Evolutionary conservation across 345 rosid genomes (phyloP).

Genomic region (Eucalyptus brandiana): DNA sequence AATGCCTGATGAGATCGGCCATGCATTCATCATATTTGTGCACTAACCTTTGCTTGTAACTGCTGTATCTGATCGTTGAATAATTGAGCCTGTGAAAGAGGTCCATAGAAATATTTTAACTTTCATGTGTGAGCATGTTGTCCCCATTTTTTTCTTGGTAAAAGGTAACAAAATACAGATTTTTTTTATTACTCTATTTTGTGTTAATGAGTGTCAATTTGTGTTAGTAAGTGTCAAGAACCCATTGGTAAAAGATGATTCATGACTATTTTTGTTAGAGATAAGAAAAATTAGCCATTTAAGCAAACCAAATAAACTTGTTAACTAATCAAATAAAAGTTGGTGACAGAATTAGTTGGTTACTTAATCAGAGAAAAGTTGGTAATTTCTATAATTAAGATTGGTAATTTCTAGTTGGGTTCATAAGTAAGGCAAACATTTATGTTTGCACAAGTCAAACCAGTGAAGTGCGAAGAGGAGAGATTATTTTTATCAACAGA

Average conservation of each 20-base stretch:
- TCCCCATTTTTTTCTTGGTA: background rate
- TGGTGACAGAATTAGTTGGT: background rate
- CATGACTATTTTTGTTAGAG: background rate
- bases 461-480: background rate
- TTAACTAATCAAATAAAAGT: background rate
- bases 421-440: too few species aligned
- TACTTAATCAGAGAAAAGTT: background rate
- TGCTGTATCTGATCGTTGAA: constrained; percentile 24
- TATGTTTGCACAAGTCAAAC: background rate
- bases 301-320: background rate
- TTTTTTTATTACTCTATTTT: background rate
- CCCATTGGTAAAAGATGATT: background rate
- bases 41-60: constrained; percentile 26
- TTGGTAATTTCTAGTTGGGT: too few species aligned
- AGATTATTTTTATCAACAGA: background rate
- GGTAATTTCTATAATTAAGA: background rate
- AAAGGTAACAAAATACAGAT: background rate
- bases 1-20: too few species aligned
- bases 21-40: background rate
- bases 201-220: background rate
- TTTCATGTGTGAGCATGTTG: background rate
- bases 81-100: constrained; percentile 19
- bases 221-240: background rate
- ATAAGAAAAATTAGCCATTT: background rate
- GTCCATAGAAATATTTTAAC: background rate